Evolutionary conservation across 1,139 yeast species (phyloP).

Genomic region (Yamadazyma buinensis): DNA sequence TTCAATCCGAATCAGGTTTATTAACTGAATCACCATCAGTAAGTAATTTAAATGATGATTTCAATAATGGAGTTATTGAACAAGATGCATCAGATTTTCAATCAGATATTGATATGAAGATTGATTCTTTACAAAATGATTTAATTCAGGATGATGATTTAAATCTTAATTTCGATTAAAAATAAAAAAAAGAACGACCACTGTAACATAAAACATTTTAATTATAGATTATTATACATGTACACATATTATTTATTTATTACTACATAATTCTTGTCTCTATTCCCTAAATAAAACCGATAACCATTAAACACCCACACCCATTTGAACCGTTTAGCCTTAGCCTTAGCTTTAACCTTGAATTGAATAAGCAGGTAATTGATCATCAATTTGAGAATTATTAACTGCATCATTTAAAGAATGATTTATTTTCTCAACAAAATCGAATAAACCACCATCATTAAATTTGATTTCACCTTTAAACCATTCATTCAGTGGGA

Average conservation of each 20-base stretch:
- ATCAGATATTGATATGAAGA: slow-evolving; percentile 2
- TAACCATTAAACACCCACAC: too few relatives aligned
- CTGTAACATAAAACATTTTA: slow-evolving; percentile 2
- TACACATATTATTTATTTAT: background rate
- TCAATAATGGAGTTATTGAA: background rate
- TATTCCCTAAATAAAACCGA: too few relatives aligned
- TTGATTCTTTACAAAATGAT: slow-evolving; percentile 3
- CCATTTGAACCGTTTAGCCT: background rate
- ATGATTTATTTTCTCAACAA: slow-evolving; percentile 25
- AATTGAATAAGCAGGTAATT: slow-evolving; percentile 36
- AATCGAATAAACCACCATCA: slow-evolving; percentile 48
- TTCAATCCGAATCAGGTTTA: background rate
- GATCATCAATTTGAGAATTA: slow-evolving; percentile 41
- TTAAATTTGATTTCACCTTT: slow-evolving; percentile 37
- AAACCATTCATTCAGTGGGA: slow-evolving; percentile 38
- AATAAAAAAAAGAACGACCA: too few relatives aligned
- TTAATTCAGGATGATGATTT: slow-evolving; percentile 4
- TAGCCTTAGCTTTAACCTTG: slow-evolving; percentile 2
- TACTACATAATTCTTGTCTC: background rate
- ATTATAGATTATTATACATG: background rate
- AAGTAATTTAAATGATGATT: background rate
- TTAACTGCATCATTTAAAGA: slow-evolving; percentile 30
- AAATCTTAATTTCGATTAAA: slow-evolving; percentile 3
- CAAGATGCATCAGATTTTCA: slow-evolving; percentile 1
- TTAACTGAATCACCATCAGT: background rate